Evolutionary conservation across 2,329 filamentous ascomycete species (phyloP), one percentile per base, ranked within the genome.

Genomic region (Aquanectria penicillioides): DNA sequence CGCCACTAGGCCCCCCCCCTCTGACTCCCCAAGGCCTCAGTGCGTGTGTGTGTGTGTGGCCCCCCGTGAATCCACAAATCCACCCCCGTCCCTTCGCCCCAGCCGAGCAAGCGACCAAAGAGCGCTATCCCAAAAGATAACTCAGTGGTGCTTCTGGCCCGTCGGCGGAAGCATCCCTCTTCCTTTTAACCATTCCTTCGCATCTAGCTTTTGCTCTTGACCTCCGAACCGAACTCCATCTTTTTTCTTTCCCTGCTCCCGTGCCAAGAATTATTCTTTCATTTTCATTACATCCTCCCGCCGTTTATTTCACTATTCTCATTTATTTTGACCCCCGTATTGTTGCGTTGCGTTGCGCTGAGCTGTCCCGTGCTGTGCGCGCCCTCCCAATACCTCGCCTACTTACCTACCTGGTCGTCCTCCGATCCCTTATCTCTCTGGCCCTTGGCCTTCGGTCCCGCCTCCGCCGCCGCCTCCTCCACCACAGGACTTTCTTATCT

Each of bases 151-250:
- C 40, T 44, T 54, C 40, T 57, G 26, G 34, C 44, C 46, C 57
- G 40, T 51, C 57, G 57, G 46, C 52, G 29, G 23, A 44, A 36
- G 36, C 29, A 50, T 36, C 28, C 52, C 52, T 33, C 41, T 43
- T 18, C 43, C 18, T 52, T 56, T 59, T 55, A 49, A 55, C 31
- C 57, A 56, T 60, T 52, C 47, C 46, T 31, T 56, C 51, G 31
- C 56, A 44, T 34, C 50, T 59, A 31, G 41, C 29, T 53, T 53
- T 54, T 43, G 28, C 23, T 44, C 49, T 13, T 48, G 9, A 22
- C 36, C 41, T 43, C 43, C 33, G 22, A 34, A 20, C 25, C 18
- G 31, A 52, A 26, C 48, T 29, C 28, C 25, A 37, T 34, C 43
- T 31, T 38, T 47, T 46, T 37, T 23, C n/a, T 52, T 50, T 36